Evolutionary conservation across 352 stramenopile species (phyloP), one percentile per base, ranked within the genome.

Genomic region (Globisporangium cystogenes): DNA sequence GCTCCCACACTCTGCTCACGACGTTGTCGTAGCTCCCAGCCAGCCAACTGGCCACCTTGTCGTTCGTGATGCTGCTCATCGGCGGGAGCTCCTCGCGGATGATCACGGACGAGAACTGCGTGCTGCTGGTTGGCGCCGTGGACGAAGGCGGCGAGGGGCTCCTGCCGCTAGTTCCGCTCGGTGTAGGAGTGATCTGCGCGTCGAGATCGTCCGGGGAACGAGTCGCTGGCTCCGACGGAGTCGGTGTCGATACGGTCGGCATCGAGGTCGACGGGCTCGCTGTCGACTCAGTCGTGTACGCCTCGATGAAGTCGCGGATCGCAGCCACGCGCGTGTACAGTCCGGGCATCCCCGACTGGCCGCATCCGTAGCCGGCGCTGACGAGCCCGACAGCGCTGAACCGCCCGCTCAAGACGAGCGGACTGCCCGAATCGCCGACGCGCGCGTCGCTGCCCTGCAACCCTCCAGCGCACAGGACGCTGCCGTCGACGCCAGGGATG

Each of bases 301-400:
- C 49, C 7, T 35, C 29, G 33, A 59, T 48, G 15, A 53, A 59
- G 27, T 59, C 45, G 12, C 7, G 21, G 14, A 48, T 10, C 35
- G n/a, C 16, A 7, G 31, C 35, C 4, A 47, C 23, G 40, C 33
- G 45, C 20, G 44, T 33, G 36, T 54, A 54, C 12, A 53, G 23
- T 1, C 45, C 37, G 3, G 53, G 53, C 14, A 48, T 10, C 10
- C 53, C 44, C 4, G 11, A 7, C 26, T 48, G 45, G 1, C 33
- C 53, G n/a, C 45, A 59, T 4, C 37, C 53, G 33, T 41, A 48
- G 12, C 35, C 53, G 11, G 43, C 46, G 24, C 27, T 54, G 12
- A 46, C 24, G n/a, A 54, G 14, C 3, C 53, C 53, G 18, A 48
- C n/a, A 14, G 54, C 6, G 7, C 7, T 44, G 7, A 37, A 2